Percentiles rank a stretch among this genome's conserved stretches.
These are phyloP conservation scores for Clonostachys chloroleuca DNA, from an alignment of 2,329 filamentous ascomycete genomes.

Conservation along the genomic window DNA sequence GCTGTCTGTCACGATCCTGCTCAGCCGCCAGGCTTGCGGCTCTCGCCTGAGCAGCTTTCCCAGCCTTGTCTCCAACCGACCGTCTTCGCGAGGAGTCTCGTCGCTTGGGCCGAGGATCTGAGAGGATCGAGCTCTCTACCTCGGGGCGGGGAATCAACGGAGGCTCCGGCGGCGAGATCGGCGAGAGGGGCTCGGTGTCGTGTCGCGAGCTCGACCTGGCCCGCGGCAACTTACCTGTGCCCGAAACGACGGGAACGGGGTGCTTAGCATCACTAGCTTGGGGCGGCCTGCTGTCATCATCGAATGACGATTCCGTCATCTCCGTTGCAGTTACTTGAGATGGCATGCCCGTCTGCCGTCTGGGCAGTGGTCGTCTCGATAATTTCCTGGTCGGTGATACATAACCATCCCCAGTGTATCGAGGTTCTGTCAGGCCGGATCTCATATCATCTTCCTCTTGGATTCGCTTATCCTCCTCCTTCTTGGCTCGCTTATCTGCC, in stretches of 20 bases:
- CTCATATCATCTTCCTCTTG: constrained; percentile 48
- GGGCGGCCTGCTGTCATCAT: constrained; percentile 11
- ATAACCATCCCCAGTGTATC: constrained; percentile 66
- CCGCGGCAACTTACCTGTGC: constrained; percentile 2
- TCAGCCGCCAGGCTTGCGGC: constrained; percentile 42
- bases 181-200: not conserved
- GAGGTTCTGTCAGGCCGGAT: constrained; percentile 56
- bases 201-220: constrained; percentile 4
- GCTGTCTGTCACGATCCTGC: constrained; percentile 35
- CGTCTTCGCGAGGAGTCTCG: constrained; percentile 12
- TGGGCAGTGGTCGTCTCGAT: constrained; percentile 19
- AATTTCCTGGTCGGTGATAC: constrained; percentile 38
- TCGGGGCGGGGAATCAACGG: constrained; percentile 3
- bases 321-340: constrained; percentile 16
- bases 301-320: constrained; percentile 27
- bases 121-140: constrained; percentile 17
- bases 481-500: constrained; percentile 45
- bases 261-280: too few species aligned
- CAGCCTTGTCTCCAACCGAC: constrained; percentile 34
- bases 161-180: not conserved
- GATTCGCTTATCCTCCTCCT: constrained; percentile 41
- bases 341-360: constrained; percentile 21
- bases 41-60: constrained; percentile 40
- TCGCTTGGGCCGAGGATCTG: constrained; percentile 29
- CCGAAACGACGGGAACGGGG: constrained; percentile 1